Percentiles rank a stretch among this genome's conserved stretches.
Evolutionary conservation across 768 basidiomycete genomes (phyloP).

Genomic region (Amanita inopinata): DNA sequence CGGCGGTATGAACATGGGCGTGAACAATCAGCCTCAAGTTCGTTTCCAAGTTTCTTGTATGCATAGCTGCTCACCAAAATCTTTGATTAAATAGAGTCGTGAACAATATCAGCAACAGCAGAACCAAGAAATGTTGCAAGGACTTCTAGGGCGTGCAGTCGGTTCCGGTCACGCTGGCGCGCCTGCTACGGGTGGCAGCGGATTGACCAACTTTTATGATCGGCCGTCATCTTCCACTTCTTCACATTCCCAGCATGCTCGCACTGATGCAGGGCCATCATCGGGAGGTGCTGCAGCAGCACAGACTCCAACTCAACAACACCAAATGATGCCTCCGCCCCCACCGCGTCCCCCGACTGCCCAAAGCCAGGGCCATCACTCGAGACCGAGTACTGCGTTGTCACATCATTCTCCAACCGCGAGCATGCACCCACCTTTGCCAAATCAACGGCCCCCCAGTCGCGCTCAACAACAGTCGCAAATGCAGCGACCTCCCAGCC

Average conservation of each 20-base stretch:
- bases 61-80: not conserved
- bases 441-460: slow-evolving; percentile 11
- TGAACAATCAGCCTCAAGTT: slow-evolving; percentile 6
- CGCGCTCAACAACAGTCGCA: slow-evolving; percentile 10
- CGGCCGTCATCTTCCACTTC: slow-evolving; percentile 15
- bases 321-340: slow-evolving; percentile 24
- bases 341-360: slow-evolving; percentile 15
- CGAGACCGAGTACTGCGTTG: slow-evolving; percentile 13
- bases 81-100: not conserved
- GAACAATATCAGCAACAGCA: slow-evolving; percentile 10
- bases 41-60: not conserved
- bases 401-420: slow-evolving; percentile 13
- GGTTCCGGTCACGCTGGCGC: not conserved
- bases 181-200: not conserved
- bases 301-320: slow-evolving; percentile 11
- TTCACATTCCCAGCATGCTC: slow-evolving; percentile 14
- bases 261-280: not conserved
- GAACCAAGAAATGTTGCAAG: slow-evolving; percentile 8
- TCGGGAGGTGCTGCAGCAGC: not conserved
- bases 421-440: slow-evolving; percentile 10
- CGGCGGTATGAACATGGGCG: not conserved
- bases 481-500: slow-evolving; percentile 12
- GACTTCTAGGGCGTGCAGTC: slow-evolving; percentile 4
- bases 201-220: slow-evolving; percentile 11
- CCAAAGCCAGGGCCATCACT: slow-evolving; percentile 12